Conservation (phyloP, 257 asterid genomes). For the Paraleonurus japonicus region DNA sequence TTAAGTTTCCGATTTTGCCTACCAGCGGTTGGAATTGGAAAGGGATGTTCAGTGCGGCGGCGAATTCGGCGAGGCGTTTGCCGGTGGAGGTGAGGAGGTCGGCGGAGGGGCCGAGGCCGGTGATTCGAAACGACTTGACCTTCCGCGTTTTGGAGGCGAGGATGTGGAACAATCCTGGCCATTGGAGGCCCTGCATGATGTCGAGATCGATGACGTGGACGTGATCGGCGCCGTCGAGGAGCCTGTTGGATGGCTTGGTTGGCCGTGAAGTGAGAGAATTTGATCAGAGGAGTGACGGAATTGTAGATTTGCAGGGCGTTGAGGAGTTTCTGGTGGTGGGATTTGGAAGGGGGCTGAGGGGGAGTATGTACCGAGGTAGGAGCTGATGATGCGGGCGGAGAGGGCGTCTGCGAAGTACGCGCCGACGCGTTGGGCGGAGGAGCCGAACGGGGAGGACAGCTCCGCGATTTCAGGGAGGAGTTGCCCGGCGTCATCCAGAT, state of each 20-base stretch:
- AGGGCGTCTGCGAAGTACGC: constrained; percentile 94
- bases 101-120: constrained; percentile 74
- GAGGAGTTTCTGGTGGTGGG: constrained; percentile 63
- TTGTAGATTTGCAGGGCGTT: constrained; percentile 75
- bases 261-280: constrained; percentile 94
- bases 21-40: constrained; percentile 68
- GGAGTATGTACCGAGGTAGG: constrained; percentile 59
- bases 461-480: constrained; percentile 78
- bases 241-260: constrained; percentile 89
- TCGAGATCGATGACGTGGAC: constrained; percentile 95
- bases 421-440: constrained; percentile 90
- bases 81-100: constrained; percentile 71
- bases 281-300: constrained; percentile 70
- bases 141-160: constrained; percentile 63
- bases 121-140: constrained; percentile 53
- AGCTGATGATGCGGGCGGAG: constrained; percentile 65
- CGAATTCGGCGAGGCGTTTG: constrained; percentile 69
- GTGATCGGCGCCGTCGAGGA: constrained; percentile 71
- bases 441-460: constrained; percentile 89
- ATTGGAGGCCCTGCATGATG: constrained; percentile 96
- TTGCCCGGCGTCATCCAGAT: constrained; percentile 63
- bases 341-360: constrained; percentile 42
- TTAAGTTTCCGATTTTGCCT: constrained; percentile 64
- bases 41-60: constrained; percentile 62
- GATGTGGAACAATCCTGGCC: constrained; percentile 95